Base-by-base conservation (phyloP, 768 basidiomycete genomes). In the Kwoniella europaea region DNA sequence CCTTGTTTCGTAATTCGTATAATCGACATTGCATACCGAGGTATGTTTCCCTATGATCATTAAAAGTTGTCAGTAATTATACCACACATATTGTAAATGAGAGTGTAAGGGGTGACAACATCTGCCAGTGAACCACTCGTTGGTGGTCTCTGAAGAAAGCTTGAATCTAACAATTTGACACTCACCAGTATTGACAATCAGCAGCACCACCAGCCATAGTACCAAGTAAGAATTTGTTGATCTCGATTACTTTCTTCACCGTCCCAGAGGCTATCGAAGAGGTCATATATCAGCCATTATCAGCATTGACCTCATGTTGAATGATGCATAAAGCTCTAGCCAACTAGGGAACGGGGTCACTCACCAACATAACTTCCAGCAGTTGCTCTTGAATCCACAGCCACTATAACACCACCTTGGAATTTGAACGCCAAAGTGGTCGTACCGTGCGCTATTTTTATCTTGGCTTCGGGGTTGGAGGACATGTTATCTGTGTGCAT, bases 181-280 rank as follows among this genome's bases (percentile, higher is more conserved):
- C 82, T 69, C 64, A 83, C 82, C 82, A 83, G 65, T 83, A 83
- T 72, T 83, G 77, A 66, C 77, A 86, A 88, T 74, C 80, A 90
- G 94, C 96, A 77, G 97, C 97, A 84, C 96, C 96, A 85, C 97
- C 97, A 72, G 97, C 97, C 96, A 99, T 98, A 1, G 97, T 99
- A 71, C 97, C 97, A n/a, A 99, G 88, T 61, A 99, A 85, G 86
- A 94, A 98, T 53, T 93, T 93, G 86, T 98, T 98, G 85, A 99
- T 99, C 86, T 99, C 97, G 77, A 99, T 98, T 74, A 99, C 95
- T 87, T 98, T 99, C 88, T 96, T 98, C 72, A 99, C 93, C 16
- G 96, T 98, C 65, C 96, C 95, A 20, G 91, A 93, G 0, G 96
- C 96, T 98, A 80, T 35, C 7, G 7, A 15, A 29, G 41, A 41